Base-by-base conservation (phyloP, 495 filamentous ascomycete genomes). In the Chlorociboria aeruginascens region DNA sequence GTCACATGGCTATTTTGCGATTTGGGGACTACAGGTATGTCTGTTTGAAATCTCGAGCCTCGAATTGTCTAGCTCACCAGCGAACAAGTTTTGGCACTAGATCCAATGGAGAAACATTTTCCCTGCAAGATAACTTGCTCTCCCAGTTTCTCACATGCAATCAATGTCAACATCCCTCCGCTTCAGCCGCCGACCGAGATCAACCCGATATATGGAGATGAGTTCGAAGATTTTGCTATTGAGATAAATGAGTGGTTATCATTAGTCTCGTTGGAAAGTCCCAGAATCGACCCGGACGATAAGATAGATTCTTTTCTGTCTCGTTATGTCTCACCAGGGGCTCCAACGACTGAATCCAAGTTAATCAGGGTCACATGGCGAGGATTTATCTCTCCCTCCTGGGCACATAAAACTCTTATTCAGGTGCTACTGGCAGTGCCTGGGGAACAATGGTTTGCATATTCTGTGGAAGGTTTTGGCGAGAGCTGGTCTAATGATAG, bases 221-320 rank as follows among this genome's bases (percentile, higher is more conserved):
- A 77, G 6, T 61, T 85, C 7, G 71, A 80, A 50, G 73, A 81
- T 12, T 75, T 73, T 53, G 74, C 77, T 29, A 70, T 74, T 2
- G 77, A 82, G 11, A 56, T 86, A 9, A 79, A 86, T 28, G 92
- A 98, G 64, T 98, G 89, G 86, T 65, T 96, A 2, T 81, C 82
- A 20, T 69, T 98, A 45, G 66, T 85, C 9, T 70, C 76, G 10
- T 72, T 90, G 2, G 61, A 71, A 11, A 93, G 88, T 17, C 81
- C 84, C n/a, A 77, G 89, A 28, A 61, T 96, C 6, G 62, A 64
- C 12, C 64, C 62, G 10, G 63, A 66, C n/a, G 87, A 95, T 61
- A 63, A 68, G 12, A 75, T 95, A 40, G 86, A 97, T 61, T 70
- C 87, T 0, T 90, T 83, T 56, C 69, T 98, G 10, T 80, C 80